Evolutionary conservation across 2,329 filamentous ascomycete species (phyloP).

Genomic region (Acrodontium crateriforme): DNA sequence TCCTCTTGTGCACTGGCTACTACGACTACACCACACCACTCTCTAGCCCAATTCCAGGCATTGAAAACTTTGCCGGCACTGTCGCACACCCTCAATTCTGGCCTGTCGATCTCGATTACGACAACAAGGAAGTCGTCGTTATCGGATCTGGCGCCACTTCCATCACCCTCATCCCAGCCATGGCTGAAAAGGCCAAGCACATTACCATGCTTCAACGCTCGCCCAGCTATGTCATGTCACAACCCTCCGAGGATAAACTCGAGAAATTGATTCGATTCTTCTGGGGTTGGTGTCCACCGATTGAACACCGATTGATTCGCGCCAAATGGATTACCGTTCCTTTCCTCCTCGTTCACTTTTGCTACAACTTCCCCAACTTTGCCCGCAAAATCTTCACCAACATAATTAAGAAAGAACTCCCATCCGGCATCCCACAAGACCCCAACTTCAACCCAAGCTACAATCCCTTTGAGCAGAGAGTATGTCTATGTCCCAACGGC

Average conservation of each 20-base stretch:
- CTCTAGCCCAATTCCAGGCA: slow-evolving; percentile 47
- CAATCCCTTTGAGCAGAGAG: slow-evolving; percentile 53
- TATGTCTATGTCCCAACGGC: slow-evolving; percentile 54
- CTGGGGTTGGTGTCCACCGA: slow-evolving; percentile 11
- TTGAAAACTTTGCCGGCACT: slow-evolving; percentile 50
- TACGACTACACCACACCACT: slow-evolving; percentile 58
- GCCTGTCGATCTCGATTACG: slow-evolving; percentile 54
- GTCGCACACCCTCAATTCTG: slow-evolving; percentile 63
- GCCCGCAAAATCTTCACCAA: slow-evolving; percentile 25
- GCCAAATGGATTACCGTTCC: slow-evolving; percentile 23
- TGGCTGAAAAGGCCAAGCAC: slow-evolving; percentile 49
- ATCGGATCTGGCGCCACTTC: slow-evolving; percentile 71
- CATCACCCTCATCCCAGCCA: slow-evolving; percentile 57
- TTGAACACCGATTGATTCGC: slow-evolving; percentile 21
- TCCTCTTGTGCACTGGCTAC: slow-evolving; percentile 53
- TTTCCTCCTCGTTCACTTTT: slow-evolving; percentile 22
- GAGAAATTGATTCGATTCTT: slow-evolving; percentile 13
- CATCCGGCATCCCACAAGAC: slow-evolving; percentile 28
- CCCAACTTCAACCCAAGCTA: slow-evolving; percentile 33
- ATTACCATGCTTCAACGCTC: slow-evolving; percentile 74
- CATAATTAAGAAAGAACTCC: slow-evolving; percentile 32
- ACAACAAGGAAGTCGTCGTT: slow-evolving; percentile 53
- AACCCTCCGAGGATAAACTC: slow-evolving; percentile 14
- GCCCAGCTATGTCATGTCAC: slow-evolving; percentile 43
- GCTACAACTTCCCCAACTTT: slow-evolving; percentile 18